Percentiles rank a stretch among this genome's conserved stretches.
Evolutionary conservation across 345 rosid species (phyloP).

Genomic region (Salix koriyanagi): DNA sequence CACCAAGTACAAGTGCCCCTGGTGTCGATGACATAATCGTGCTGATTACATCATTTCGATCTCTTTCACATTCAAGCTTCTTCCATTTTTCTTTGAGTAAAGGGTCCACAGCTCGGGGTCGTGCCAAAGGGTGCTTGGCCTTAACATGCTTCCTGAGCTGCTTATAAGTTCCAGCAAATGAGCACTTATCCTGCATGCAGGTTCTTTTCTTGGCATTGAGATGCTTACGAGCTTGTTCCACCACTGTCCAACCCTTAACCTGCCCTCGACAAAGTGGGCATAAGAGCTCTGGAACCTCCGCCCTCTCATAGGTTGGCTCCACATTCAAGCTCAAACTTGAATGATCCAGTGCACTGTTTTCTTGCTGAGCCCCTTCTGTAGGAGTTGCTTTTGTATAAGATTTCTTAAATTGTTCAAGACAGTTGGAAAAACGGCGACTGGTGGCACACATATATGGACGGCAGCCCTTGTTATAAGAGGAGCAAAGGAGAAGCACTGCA

Average conservation of each 20-base stretch:
- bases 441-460: constrained; percentile 96
- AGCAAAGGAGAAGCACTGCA: constrained; percentile 77
- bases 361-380: constrained; percentile 23
- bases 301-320: constrained; percentile 26
- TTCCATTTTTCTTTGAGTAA: constrained; percentile 68
- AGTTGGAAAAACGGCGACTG: constrained; percentile 69
- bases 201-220: constrained; percentile 60
- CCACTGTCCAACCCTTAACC: constrained; percentile 92
- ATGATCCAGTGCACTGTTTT: constrained; percentile 16
- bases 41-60: constrained; percentile 65
- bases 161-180: constrained; percentile 55
- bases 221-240: constrained; percentile 61
- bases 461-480: constrained; percentile 81
- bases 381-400: constrained; percentile 44
- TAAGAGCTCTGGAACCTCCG: constrained; percentile 58
- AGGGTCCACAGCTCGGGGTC: constrained; percentile 77
- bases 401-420: constrained; percentile 80
- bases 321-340: constrained; percentile 19
- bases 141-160: constrained; percentile 76
- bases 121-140: constrained; percentile 67
- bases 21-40: constrained; percentile 70
- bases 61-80: constrained; percentile 63
- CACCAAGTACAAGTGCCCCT: constrained; percentile 76
- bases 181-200: constrained; percentile 78
- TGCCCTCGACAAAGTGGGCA: constrained; percentile 89